phyloP scores from a whole-genome alignment of 1,284 basidiomycete species.

The Stygiomarasmius scandens region DNA sequence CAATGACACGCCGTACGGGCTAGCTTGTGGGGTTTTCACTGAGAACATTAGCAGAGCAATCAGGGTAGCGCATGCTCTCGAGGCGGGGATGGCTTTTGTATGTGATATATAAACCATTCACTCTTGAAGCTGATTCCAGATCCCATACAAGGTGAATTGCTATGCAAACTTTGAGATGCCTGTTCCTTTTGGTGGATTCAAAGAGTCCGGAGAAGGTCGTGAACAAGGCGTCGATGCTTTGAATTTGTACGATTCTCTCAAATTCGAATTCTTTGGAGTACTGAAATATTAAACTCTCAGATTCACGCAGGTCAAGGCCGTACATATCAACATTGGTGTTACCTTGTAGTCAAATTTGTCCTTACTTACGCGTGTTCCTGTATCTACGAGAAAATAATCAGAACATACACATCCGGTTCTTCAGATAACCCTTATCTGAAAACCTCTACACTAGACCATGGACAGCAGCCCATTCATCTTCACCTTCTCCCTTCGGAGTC shows the following conservation, averaged over 20 bases:
- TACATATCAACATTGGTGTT: slow-evolving; percentile 67
- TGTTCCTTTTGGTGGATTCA: slow-evolving; percentile 81
- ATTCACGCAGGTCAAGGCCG: slow-evolving; percentile 76
- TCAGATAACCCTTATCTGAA: too few species aligned
- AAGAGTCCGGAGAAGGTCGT: slow-evolving; percentile 75
- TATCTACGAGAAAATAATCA: too few species aligned
- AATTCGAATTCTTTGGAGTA: background rate
- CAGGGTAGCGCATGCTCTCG: slow-evolving; percentile 67
- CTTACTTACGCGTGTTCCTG: too few species aligned
- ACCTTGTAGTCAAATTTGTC: background rate
- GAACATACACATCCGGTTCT: too few species aligned
- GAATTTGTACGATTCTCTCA: slow-evolving; percentile 38
- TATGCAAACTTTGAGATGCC: slow-evolving; percentile 59
- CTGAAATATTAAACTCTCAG: too few species aligned
- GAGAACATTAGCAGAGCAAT: slow-evolving; percentile 69
- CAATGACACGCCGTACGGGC: slow-evolving; percentile 85
- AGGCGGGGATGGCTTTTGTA: slow-evolving; percentile 75
- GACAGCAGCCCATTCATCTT: slow-evolving; percentile 31
- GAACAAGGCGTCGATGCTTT: slow-evolving; percentile 80
- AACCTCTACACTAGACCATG: slow-evolving; percentile 23
- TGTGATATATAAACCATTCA: background rate
- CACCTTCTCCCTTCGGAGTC: slow-evolving; percentile 19
- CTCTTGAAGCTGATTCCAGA: background rate
- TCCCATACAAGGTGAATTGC: slow-evolving; percentile 61
- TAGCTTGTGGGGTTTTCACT: slow-evolving; percentile 80